Conservation (phyloP, 179 eudicot species). For the Vitellaria paradoxa region DNA sequence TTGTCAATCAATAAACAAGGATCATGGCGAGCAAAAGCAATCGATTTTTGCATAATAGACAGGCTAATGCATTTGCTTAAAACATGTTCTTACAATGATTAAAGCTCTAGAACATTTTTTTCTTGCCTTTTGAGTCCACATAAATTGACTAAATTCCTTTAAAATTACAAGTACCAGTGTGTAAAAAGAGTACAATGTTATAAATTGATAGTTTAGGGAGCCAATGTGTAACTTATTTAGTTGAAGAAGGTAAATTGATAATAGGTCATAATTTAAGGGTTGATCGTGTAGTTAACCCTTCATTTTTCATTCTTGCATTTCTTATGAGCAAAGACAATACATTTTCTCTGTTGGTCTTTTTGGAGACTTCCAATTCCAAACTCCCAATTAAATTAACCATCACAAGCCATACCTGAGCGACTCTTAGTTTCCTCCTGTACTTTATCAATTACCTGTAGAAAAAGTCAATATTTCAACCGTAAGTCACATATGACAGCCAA, state of each 20-base stretch:
- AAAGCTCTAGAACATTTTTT: no score
- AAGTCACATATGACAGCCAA: neutral
- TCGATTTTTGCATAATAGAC: neutral
- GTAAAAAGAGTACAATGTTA: no score
- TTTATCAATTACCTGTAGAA: constrained; percentile 36
- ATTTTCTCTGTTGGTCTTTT: neutral
- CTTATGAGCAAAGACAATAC: neutral
- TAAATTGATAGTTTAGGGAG: no score
- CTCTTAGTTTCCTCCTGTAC: constrained; percentile 34
- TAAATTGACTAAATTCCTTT: no score
- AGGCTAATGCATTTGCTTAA: neutral
- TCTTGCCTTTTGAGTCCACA: no score
- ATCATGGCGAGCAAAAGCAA: neutral
- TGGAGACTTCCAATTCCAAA: neutral
- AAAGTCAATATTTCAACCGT: neutral
- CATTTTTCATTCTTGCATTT: neutral
- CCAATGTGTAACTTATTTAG: no score
- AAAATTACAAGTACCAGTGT: no score
- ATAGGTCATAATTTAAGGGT: no score
- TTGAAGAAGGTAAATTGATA: no score
- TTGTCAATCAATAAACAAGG: neutral
- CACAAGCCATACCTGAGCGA: constrained; percentile 22
- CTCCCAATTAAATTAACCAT: neutral
- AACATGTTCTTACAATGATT: neutral
- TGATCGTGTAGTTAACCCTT: no score